These are phyloP conservation scores for Moringa oleifera DNA, from an alignment of 345 rosid species.

Conservation along the genomic window DNA sequence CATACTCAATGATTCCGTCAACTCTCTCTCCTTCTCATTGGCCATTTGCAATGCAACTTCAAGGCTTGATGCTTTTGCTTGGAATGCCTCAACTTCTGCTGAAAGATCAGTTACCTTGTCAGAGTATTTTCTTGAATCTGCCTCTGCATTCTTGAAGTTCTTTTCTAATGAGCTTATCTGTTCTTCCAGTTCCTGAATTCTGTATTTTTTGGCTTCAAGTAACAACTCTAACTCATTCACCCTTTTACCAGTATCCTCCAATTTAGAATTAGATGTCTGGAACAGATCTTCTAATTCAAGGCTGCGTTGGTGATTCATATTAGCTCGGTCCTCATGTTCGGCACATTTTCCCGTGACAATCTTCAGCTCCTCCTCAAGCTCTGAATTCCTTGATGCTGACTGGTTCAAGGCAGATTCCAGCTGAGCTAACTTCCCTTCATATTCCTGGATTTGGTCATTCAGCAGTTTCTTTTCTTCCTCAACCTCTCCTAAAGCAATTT, in stretches of 20 bases:
- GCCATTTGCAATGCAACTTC: constrained; percentile 66
- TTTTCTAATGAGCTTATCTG: constrained; percentile 60
- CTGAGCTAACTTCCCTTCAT: constrained; percentile 40
- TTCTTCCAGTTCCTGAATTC: constrained; percentile 92
- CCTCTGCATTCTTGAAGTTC: constrained; percentile 62
- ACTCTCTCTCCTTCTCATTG: constrained; percentile 52
- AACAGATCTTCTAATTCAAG: constrained; percentile 60
- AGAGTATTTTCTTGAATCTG: constrained; percentile 44
- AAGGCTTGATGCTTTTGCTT: constrained; percentile 59
- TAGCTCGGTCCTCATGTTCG: constrained; percentile 69
- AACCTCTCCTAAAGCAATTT: constrained; percentile 34
- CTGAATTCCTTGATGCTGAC: constrained; percentile 35
- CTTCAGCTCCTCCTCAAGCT: constrained; percentile 62
- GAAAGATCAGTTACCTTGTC: constrained; percentile 56
- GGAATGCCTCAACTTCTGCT: constrained; percentile 69
- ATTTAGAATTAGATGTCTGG: constrained; percentile 62
- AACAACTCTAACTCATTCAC: constrained; percentile 75
- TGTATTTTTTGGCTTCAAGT: constrained; percentile 82
- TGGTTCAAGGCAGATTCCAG: constrained; percentile 56
- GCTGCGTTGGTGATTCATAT: constrained; percentile 55
- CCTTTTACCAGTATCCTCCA: constrained; percentile 66
- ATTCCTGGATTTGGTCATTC: constrained; percentile 39
- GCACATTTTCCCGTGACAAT: constrained; percentile 42
- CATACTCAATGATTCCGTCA: constrained; percentile 47
- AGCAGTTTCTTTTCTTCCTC: constrained; percentile 59